A percentile compares a stretch with the other conserved stretches of the same genome.
Conservation (phyloP, 176 grass and related monocot genomes). For the Saccharum spontaneum region DNA sequence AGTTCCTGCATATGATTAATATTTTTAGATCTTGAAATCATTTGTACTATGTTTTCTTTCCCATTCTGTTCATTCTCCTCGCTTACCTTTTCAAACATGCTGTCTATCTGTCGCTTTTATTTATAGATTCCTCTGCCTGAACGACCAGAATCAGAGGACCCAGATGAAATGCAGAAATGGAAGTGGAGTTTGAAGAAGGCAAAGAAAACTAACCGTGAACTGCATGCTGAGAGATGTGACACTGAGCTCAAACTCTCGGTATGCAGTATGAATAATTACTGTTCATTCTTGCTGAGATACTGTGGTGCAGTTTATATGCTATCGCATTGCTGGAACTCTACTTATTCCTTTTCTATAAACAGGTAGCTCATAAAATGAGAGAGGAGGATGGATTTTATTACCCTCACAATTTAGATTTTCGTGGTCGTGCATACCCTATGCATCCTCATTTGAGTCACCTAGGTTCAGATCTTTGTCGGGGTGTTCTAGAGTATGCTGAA, state of each 20-base stretch:
- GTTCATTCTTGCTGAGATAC: conserved; percentile 31
- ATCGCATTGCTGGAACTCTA: conserved; percentile 19
- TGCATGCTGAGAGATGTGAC: conserved; percentile 91
- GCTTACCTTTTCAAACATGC: neutral
- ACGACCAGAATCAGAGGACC: conserved; percentile 61
- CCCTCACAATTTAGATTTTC: conserved; percentile 92
- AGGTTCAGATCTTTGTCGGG: conserved; percentile 88
- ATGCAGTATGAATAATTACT: conserved; percentile 38
- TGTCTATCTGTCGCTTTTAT: conserved; percentile 15
- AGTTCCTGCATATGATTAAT: conserved; percentile 40
- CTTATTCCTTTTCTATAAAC: conserved; percentile 34
- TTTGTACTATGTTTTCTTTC: conserved; percentile 5
- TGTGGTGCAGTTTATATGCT: conserved; percentile 10
- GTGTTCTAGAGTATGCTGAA: conserved; percentile 88
- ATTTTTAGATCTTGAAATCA: conserved; percentile 2
- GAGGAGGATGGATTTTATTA: conserved; percentile 94
- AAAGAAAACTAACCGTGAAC: conserved; percentile 79
- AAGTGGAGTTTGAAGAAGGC: conserved; percentile 74
- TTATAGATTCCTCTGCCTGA: conserved; percentile 71
- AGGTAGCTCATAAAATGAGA: conserved; percentile 95
- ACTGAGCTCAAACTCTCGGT: conserved; percentile 96
- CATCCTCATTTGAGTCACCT: conserved; percentile 95
- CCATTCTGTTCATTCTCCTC: neutral
- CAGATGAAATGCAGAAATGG: conserved; percentile 75
- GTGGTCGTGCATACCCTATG: conserved; percentile 93